Evolutionary conservation across 2,329 filamentous ascomycete species (phyloP).

Genomic region (Talaromyces sp.): DNA sequence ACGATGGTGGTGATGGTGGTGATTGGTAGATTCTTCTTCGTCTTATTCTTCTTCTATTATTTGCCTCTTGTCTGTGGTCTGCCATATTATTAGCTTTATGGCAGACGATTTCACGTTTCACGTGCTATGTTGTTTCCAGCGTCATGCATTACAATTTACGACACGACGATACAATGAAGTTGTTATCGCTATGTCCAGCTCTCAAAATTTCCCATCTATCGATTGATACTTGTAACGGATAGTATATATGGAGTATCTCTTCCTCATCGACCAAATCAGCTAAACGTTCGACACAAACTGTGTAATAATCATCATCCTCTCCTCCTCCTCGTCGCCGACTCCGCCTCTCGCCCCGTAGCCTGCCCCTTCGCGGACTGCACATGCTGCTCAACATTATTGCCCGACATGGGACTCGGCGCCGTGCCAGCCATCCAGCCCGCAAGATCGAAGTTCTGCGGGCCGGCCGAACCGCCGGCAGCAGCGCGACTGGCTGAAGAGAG

Average conservation of each 20-base stretch:
- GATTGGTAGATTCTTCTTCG: conserved; percentile 15
- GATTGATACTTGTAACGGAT: not conserved
- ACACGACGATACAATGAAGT: not conserved
- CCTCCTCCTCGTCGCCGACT: conserved; percentile 24
- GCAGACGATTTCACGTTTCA: not conserved
- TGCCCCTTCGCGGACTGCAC: not conserved
- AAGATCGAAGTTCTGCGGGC: conserved; percentile 49
- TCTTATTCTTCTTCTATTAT: not conserved
- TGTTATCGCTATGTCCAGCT: not conserved
- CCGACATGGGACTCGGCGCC: conserved; percentile 22
- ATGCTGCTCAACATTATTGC: conserved; percentile 14
- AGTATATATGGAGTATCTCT: not conserved
- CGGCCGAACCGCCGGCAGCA: conserved; percentile 48
- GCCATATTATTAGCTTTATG: not conserved
- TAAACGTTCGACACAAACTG: no score
- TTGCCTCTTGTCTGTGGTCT: not conserved
- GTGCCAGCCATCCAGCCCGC: conserved; percentile 63
- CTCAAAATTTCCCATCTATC: not conserved
- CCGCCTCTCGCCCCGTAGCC: conserved; percentile 22
- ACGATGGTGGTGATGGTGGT: conserved; percentile 19
- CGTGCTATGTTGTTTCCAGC: not conserved
- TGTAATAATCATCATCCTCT: conserved; percentile 13
- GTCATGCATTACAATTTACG: not conserved
- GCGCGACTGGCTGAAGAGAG: conserved; percentile 54
- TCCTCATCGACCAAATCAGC: not conserved